These are phyloP conservation scores for Annulohypoxylon moriforme DNA, from an alignment of 495 filamentous ascomycete genomes.

Conservation along the genomic window DNA sequence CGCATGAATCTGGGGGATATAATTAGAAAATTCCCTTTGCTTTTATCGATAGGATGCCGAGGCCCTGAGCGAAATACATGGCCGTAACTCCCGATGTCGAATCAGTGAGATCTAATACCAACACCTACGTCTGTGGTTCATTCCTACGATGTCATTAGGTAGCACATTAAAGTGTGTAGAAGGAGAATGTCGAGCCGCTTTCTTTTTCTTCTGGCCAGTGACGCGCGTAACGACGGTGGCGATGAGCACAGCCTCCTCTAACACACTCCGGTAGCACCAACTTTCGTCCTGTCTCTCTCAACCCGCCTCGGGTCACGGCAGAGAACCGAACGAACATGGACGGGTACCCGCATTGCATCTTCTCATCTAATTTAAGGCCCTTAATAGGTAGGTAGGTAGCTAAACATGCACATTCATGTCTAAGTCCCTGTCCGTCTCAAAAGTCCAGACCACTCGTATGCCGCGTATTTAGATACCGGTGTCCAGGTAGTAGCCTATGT, in stretches of 20 bases:
- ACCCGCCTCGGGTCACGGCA: slow-evolving; percentile 34
- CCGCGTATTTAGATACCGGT: background rate
- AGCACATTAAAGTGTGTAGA: background rate
- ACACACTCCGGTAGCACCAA: slow-evolving; percentile 27
- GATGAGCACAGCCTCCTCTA: slow-evolving; percentile 35
- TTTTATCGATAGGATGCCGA: slow-evolving; percentile 5
- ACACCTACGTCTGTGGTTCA: background rate
- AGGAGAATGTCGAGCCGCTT: slow-evolving; percentile 2
- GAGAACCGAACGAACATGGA: slow-evolving; percentile 32
- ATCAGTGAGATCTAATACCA: slow-evolving; percentile 16
- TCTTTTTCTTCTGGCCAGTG: background rate
- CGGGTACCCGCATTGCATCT: slow-evolving; percentile 36
- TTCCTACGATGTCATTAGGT: background rate
- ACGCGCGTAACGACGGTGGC: slow-evolving; percentile 13
- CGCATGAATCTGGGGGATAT: slow-evolving; percentile 38
- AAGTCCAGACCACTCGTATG: slow-evolving; percentile 5
- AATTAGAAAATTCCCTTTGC: slow-evolving; percentile 19
- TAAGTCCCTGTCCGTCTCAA: slow-evolving; percentile 13
- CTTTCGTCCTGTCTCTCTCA: slow-evolving; percentile 8
- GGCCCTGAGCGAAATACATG: slow-evolving; percentile 3
- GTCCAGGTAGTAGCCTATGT: slow-evolving; percentile 13
- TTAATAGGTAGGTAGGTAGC: background rate
- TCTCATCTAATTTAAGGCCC: slow-evolving; percentile 2
- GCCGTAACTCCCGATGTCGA: background rate
- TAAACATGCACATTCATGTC: slow-evolving; percentile 2